A percentile compares a stretch with the other conserved stretches of the same genome.
phyloP scores from a whole-genome alignment of 768 basidiomycete species.

The Trametes coccinea region DNA sequence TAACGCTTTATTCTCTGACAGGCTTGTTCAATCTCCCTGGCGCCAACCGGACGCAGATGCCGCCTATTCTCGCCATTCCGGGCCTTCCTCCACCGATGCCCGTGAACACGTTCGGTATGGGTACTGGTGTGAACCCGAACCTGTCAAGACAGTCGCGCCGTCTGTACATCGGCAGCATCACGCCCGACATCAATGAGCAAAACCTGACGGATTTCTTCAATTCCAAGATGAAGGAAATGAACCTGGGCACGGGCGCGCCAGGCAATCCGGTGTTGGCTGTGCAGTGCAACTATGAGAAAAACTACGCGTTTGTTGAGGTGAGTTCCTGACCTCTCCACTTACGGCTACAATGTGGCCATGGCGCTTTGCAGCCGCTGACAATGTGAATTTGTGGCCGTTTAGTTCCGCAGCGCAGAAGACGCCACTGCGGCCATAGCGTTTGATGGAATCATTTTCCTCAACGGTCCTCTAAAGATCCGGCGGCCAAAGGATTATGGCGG shows the following conservation, averaged over 20 bases:
- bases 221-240: slow-evolving; percentile 91
- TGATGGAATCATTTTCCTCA: slow-evolving; percentile 95
- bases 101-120: slow-evolving; percentile 84
- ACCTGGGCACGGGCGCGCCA: slow-evolving; percentile 77
- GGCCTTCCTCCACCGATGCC: slow-evolving; percentile 83
- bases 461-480: slow-evolving; percentile 94
- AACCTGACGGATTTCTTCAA: slow-evolving; percentile 95
- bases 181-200: slow-evolving; percentile 90
- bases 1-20: slow-evolving; percentile 32
- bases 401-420: slow-evolving; percentile 98
- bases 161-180: slow-evolving; percentile 96
- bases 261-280: slow-evolving; percentile 92
- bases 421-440: slow-evolving; percentile 97
- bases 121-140: slow-evolving; percentile 84
- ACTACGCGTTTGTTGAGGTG: slow-evolving; percentile 98
- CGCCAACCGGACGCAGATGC: slow-evolving; percentile 86
- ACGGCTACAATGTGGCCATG: not conserved
- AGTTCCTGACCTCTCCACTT: slow-evolving; percentile 19
- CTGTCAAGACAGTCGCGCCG: slow-evolving; percentile 91
- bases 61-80: slow-evolving; percentile 77
- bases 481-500: slow-evolving; percentile 98
- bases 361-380: slow-evolving; percentile 8
- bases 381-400: slow-evolving; percentile 15
- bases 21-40: slow-evolving; percentile 97
- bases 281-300: slow-evolving; percentile 98